phyloP scores from a whole-genome alignment of 1,139 yeast species.

The Debaryomycetaceae sp. region DNA sequence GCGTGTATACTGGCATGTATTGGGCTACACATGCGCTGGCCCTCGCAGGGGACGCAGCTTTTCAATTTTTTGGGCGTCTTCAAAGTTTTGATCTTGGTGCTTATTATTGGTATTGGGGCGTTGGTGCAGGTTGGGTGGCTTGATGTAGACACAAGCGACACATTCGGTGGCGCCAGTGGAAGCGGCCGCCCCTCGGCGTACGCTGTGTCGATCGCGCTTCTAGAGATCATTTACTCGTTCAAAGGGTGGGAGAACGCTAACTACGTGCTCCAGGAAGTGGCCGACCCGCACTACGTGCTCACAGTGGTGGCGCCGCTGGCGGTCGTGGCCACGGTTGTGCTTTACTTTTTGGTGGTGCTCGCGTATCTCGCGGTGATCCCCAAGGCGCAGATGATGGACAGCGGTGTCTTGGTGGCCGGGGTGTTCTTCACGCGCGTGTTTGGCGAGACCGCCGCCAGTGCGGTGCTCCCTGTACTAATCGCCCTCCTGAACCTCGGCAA shows the following conservation, averaged over 20 bases:
- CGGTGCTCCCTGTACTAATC: slow-evolving; percentile 66
- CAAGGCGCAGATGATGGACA: slow-evolving; percentile 49
- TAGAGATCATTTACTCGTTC: slow-evolving; percentile 38
- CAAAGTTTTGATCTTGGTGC: slow-evolving; percentile 36
- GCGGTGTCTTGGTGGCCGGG: slow-evolving; percentile 73
- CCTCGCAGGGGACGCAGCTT: slow-evolving; percentile 38
- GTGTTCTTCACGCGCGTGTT: slow-evolving; percentile 70
- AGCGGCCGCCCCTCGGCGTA: slow-evolving; percentile 20
- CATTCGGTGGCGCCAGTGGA: slow-evolving; percentile 19
- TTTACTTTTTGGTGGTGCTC: slow-evolving; percentile 66
- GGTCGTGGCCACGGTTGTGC: slow-evolving; percentile 50
- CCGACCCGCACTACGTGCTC: slow-evolving; percentile 61
- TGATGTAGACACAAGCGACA: slow-evolving; percentile 15
- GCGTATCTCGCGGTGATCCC: slow-evolving; percentile 79
- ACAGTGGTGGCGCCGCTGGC: slow-evolving; percentile 73
- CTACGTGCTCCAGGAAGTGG: slow-evolving; percentile 38
- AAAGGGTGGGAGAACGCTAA: slow-evolving; percentile 47
- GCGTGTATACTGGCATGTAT: slow-evolving; percentile 38
- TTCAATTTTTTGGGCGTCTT: slow-evolving; percentile 42
- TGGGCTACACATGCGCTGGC: slow-evolving; percentile 34
- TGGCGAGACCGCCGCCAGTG: slow-evolving; percentile 58
- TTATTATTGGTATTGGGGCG: slow-evolving; percentile 36
- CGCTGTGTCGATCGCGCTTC: slow-evolving; percentile 36
- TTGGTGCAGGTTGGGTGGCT: slow-evolving; percentile 25
- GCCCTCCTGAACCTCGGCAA: slow-evolving; percentile 76